Evolutionary conservation across 495 filamentous ascomycete species (phyloP).

Genomic region (Tuber magnatum): DNA sequence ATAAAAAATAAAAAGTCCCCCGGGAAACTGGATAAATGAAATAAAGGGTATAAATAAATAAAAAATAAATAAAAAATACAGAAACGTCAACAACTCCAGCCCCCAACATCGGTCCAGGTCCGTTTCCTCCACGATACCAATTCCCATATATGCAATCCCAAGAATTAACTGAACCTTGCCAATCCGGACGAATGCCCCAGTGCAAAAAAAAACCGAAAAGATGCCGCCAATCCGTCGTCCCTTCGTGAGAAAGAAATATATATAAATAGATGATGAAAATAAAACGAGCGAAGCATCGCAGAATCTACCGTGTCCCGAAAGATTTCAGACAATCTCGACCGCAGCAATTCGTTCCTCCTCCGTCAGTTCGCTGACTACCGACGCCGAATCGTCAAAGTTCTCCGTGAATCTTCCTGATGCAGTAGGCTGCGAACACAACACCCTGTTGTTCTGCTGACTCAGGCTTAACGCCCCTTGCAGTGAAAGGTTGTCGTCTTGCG

Average conservation of each 20-base stretch:
- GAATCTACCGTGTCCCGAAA: not conserved
- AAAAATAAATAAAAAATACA: not conserved
- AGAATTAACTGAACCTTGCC: not conserved
- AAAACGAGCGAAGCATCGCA: not conserved
- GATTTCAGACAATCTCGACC: not conserved
- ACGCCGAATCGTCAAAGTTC: conserved; percentile 2
- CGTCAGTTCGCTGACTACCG: not conserved
- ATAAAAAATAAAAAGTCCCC: not conserved
- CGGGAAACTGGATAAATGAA: not conserved
- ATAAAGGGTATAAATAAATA: not conserved
- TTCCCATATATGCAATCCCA: not conserved
- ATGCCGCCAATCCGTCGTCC: not conserved
- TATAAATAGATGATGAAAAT: not conserved
- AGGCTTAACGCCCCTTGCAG: not conserved
- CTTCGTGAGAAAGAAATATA: conserved; percentile 1
- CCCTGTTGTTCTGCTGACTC: not conserved
- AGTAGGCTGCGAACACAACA: not conserved
- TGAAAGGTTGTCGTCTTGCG: not conserved
- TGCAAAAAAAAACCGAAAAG: not conserved
- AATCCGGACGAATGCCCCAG: not conserved
- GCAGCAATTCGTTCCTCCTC: not conserved
- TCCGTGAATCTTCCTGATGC: not conserved
- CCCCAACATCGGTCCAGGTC: not conserved
- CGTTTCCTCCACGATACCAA: not conserved
- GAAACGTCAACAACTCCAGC: not conserved